Percentiles rank a stretch among this genome's conserved stretches.
These are phyloP conservation scores for Eucalyptus sp. DNA, from an alignment of 345 rosid genomes.

Conservation along the genomic window DNA sequence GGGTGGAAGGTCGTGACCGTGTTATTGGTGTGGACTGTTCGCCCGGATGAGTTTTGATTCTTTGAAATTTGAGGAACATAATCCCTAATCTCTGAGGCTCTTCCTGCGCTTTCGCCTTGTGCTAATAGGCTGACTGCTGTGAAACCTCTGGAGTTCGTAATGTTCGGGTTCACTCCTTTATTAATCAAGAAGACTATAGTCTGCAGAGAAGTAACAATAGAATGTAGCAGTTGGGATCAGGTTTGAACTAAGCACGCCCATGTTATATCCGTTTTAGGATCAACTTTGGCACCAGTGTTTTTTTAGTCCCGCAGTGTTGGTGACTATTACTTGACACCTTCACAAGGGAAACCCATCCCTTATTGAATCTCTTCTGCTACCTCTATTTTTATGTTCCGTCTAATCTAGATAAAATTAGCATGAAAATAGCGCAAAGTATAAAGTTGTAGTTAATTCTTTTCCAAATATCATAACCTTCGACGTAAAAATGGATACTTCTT, in stretches of 20 bases:
- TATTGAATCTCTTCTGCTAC: neutral
- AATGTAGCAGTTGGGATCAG: too few relatives aligned
- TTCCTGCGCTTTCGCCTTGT: neutral
- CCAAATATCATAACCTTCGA: too few relatives aligned
- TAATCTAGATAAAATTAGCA: too few relatives aligned
- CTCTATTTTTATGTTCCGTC: too few relatives aligned
- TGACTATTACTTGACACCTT: neutral
- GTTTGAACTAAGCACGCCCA: neutral
- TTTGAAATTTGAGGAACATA: neutral
- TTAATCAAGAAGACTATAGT: neutral
- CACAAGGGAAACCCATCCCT: neutral
- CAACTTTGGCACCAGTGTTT: neutral
- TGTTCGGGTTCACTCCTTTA: neutral
- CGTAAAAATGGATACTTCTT: too few relatives aligned
- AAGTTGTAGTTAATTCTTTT: too few relatives aligned
- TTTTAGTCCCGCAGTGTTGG: neutral
- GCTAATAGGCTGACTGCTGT: neutral
- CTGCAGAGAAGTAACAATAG: neutral
- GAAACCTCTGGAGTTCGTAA: neutral
- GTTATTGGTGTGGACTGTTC: rapidly evolving
- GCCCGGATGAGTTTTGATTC: neutral
- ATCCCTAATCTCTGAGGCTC: neutral
- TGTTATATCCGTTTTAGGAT: neutral
- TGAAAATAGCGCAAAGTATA: too few relatives aligned
- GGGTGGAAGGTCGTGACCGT: neutral